A percentile compares a stretch with the other conserved stretches of the same genome.
phyloP scores from a whole-genome alignment of 148 eudicot species.

The Cornus kousa region DNA sequence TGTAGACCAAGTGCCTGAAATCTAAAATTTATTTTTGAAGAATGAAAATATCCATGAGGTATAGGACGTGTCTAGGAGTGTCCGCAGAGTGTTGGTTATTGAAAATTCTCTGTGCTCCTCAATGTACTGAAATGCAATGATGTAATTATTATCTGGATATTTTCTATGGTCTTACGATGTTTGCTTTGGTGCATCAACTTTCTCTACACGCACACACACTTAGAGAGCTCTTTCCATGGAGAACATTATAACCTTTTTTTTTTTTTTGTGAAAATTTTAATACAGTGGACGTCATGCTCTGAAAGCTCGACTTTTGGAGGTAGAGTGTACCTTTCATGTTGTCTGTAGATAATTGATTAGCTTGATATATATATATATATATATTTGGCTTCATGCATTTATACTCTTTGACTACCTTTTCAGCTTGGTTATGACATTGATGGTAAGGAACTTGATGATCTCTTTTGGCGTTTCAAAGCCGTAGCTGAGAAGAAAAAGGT shows the following conservation, averaged over 20 bases:
- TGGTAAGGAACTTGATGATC: slow-evolving; percentile 86
- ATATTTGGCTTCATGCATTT: background rate
- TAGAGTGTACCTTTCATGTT: slow-evolving; percentile 19
- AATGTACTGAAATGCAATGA: background rate
- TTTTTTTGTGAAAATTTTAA: background rate
- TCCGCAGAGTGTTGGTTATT: no score
- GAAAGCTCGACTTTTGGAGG: slow-evolving; percentile 81
- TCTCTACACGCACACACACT: background rate
- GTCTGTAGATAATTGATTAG: no score
- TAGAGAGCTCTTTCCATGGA: background rate
- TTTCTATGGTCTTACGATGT: background rate
- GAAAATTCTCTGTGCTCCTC: background rate
- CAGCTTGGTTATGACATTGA: slow-evolving; percentile 88
- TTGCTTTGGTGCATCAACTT: background rate
- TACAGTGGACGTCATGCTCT: slow-evolving; percentile 97
- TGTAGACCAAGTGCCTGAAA: no score
- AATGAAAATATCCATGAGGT: no score
- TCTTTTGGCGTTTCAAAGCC: slow-evolving; percentile 83
- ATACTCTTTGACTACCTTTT: slow-evolving; percentile 13
- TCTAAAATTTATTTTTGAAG: no score
- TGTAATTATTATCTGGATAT: background rate
- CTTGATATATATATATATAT: background rate
- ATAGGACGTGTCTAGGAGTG: no score
- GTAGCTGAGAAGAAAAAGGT: slow-evolving; percentile 95
- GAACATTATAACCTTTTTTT: background rate